Evolutionary conservation across 805 yeast genomes (phyloP).

Genomic region (Barnettozyma pratensis): DNA sequence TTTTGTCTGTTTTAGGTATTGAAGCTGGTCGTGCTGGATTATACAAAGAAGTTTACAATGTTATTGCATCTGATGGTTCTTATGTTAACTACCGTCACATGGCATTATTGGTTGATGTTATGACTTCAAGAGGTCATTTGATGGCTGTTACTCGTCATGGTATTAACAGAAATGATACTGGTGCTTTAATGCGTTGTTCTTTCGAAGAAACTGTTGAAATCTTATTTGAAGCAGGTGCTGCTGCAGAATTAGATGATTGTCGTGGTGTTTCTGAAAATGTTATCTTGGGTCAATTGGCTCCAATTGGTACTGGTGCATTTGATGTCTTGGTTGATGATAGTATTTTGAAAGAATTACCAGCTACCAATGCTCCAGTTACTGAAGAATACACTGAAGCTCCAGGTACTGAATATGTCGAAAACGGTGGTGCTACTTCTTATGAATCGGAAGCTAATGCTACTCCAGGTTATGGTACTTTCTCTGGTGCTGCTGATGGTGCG

Average conservation of each 20-base stretch:
- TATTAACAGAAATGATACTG: slow-evolving; percentile 96
- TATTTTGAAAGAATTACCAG: slow-evolving; percentile 51
- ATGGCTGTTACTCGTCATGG: slow-evolving; percentile 99
- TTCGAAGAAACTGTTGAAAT: slow-evolving; percentile 99
- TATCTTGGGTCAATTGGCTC: slow-evolving; percentile 96
- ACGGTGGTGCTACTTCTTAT: slow-evolving; percentile 88
- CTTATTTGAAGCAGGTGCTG: slow-evolving; percentile 94
- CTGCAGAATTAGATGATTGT: slow-evolving; percentile 97
- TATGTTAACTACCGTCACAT: slow-evolving; percentile 97
- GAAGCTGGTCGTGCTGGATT: slow-evolving; percentile 96
- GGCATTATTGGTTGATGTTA: slow-evolving; percentile 95
- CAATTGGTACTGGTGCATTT: slow-evolving; percentile 97
- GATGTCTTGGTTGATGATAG: slow-evolving; percentile 93
- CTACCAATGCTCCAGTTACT: slow-evolving; percentile 32
- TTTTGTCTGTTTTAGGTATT: slow-evolving; percentile 91
- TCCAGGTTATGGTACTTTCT: slow-evolving; percentile 58
- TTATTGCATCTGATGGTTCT: slow-evolving; percentile 99
- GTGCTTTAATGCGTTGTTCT: slow-evolving; percentile 98
- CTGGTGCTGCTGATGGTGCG: slow-evolving; percentile 65
- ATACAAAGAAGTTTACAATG: slow-evolving; percentile 91
- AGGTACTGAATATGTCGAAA: slow-evolving; percentile 35
- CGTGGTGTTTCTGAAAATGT: slow-evolving; percentile 98
- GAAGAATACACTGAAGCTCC: slow-evolving; percentile 32
- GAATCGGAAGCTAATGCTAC: slow-evolving; percentile 69
- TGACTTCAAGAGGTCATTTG: slow-evolving; percentile 97